phyloP scores from a whole-genome alignment of 1,284 basidiomycete species.

The Leccinum discolor region DNA sequence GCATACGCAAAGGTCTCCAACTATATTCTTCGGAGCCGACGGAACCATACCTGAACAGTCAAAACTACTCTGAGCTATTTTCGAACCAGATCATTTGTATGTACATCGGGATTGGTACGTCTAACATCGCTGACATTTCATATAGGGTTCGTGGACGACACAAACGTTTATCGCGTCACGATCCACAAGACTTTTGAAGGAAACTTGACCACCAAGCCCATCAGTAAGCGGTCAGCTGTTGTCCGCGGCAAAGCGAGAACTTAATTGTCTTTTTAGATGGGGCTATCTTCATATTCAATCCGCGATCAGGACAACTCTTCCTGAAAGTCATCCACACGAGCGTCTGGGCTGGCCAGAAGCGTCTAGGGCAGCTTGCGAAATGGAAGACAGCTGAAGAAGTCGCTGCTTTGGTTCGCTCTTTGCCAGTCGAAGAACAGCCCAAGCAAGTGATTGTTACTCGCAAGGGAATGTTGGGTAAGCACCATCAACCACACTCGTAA shows the following conservation, averaged over 20 bases:
- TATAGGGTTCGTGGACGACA: slow-evolving; percentile 96
- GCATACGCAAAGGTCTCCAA: slow-evolving; percentile 98
- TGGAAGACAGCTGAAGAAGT: slow-evolving; percentile 99
- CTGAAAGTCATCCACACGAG: slow-evolving; percentile 43
- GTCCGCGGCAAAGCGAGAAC: neutral
- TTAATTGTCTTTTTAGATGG: slow-evolving; percentile 59
- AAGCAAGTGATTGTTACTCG: slow-evolving; percentile 99
- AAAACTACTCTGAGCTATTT: slow-evolving; percentile 82
- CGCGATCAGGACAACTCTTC: slow-evolving; percentile 97
- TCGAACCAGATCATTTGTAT: slow-evolving; percentile 99
- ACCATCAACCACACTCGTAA: neutral
- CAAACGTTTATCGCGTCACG: slow-evolving; percentile 99
- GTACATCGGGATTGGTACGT: slow-evolving; percentile 25
- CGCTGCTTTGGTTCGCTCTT: slow-evolving; percentile 93
- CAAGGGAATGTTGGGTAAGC: slow-evolving; percentile 95
- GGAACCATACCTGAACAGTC: slow-evolving; percentile 97
- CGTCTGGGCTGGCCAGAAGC: slow-evolving; percentile 79
- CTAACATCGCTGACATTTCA: slow-evolving; percentile 10
- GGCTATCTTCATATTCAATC: slow-evolving; percentile 99
- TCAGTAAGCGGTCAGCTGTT: slow-evolving; percentile 58
- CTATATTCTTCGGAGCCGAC: slow-evolving; percentile 99
- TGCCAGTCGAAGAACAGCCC: slow-evolving; percentile 99
- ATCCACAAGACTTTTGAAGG: slow-evolving; percentile 99
- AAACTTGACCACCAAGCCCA: slow-evolving; percentile 99
- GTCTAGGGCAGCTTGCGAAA: slow-evolving; percentile 98